Conservation (phyloP, 1,284 basidiomycete genomes). For the Microbotryum scabiosae region DNA sequence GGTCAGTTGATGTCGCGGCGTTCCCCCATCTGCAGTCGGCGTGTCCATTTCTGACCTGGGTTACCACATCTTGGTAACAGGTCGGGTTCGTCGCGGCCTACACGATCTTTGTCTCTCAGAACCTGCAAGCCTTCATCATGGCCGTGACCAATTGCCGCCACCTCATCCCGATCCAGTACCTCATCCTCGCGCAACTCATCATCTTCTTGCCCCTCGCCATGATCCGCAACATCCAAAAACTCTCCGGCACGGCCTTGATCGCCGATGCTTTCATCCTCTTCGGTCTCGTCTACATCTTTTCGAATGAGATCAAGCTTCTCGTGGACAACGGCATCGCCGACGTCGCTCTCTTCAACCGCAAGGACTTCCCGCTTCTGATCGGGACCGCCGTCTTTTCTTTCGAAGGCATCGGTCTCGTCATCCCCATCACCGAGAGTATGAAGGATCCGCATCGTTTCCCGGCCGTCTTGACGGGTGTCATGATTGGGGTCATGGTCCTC, state of each 20-base stretch:
- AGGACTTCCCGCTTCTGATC: slow-evolving; percentile 82
- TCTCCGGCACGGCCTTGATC: slow-evolving; percentile 82
- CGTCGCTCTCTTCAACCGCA: slow-evolving; percentile 77
- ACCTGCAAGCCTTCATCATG: slow-evolving; percentile 60
- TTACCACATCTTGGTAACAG: slow-evolving; percentile 1
- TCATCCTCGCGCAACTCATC: slow-evolving; percentile 75
- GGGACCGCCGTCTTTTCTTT: slow-evolving; percentile 99
- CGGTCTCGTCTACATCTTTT: slow-evolving; percentile 50
- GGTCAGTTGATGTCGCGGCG: slow-evolving; percentile 47
- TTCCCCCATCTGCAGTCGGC: slow-evolving; percentile 29
- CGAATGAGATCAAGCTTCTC: slow-evolving; percentile 65
- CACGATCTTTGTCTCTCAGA: slow-evolving; percentile 70
- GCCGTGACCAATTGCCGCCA: slow-evolving; percentile 72
- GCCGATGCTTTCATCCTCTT: slow-evolving; percentile 93
- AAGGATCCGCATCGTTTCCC: slow-evolving; percentile 83
- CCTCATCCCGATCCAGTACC: slow-evolving; percentile 60
- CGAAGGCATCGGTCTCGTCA: slow-evolving; percentile 92
- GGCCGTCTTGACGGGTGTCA: slow-evolving; percentile 75
- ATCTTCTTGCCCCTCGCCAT: slow-evolving; percentile 81
- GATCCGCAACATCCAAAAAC: slow-evolving; percentile 79
- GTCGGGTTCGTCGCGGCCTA: slow-evolving; percentile 73
- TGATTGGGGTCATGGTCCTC: slow-evolving; percentile 72
- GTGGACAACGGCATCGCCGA: slow-evolving; percentile 64
- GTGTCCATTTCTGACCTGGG: neutral
- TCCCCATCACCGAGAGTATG: slow-evolving; percentile 97